phyloP scores from a whole-genome alignment of 2,329 filamentous ascomycete genomes.

The Fusarium pseudocircinatum region DNA sequence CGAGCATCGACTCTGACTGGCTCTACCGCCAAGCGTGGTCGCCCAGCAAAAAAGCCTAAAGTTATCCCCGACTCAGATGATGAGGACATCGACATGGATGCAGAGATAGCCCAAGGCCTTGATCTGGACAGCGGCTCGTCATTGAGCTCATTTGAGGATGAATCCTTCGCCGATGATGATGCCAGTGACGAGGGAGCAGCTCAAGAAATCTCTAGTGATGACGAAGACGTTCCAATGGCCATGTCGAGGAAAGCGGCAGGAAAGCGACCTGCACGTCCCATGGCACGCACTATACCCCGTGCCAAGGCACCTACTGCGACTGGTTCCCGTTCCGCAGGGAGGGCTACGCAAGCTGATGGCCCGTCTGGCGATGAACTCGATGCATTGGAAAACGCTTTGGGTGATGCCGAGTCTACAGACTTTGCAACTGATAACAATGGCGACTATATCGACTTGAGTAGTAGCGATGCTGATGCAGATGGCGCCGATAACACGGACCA shows the following conservation, averaged over 20 bases:
- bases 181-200: slow-evolving; percentile 22
- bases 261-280: not conserved
- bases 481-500: not conserved
- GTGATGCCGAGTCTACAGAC: not conserved
- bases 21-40: slow-evolving; percentile 25
- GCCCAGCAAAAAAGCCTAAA: slow-evolving; percentile 45
- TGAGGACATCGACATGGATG: slow-evolving; percentile 46
- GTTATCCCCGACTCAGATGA: slow-evolving; percentile 47
- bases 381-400: not conserved
- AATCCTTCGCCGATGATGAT: slow-evolving; percentile 32
- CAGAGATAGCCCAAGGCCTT: slow-evolving; percentile 43
- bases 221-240: slow-evolving; percentile 41
- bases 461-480: slow-evolving; percentile 38
- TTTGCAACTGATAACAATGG: not conserved
- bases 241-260: slow-evolving; percentile 20
- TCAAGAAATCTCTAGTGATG: slow-evolving; percentile 41
- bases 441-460: not conserved
- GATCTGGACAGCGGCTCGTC: slow-evolving; percentile 20
- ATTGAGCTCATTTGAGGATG: slow-evolving; percentile 22
- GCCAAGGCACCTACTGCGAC: not conserved
- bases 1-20: slow-evolving; percentile 40
- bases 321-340: not conserved
- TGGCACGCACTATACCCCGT: not conserved
- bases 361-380: slow-evolving; percentile 11
- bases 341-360: not conserved